Evolutionary conservation across 768 basidiomycete species (phyloP).

Genomic region (Mycena sanguinolenta): DNA sequence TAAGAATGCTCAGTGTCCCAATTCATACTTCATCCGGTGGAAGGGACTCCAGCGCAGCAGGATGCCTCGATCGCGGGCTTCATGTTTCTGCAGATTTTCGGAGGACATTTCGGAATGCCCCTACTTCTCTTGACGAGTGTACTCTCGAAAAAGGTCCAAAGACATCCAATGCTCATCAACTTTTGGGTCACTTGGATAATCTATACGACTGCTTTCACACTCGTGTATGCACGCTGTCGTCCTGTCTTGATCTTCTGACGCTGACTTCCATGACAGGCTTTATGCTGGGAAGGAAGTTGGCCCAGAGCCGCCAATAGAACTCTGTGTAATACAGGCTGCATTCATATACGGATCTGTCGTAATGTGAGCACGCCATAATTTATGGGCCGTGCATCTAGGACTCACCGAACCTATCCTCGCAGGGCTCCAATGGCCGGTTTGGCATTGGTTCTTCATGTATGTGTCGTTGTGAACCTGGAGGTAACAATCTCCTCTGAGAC

Average conservation of each 20-base stretch:
- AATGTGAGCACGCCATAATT: slow-evolving; percentile 1
- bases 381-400: no score
- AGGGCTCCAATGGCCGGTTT: slow-evolving; percentile 22
- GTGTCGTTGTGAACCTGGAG: neutral
- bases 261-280: neutral
- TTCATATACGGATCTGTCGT: slow-evolving; percentile 17
- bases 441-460: slow-evolving; percentile 12
- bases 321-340: slow-evolving; percentile 18
- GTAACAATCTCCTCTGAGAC: neutral
- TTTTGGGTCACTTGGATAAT: slow-evolving; percentile 17
- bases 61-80: neutral
- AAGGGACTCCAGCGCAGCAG: slow-evolving; percentile 4
- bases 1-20: neutral
- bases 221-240: slow-evolving; percentile 7
- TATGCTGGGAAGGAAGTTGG: slow-evolving; percentile 22
- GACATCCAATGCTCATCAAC: slow-evolving; percentile 15
- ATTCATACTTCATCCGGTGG: slow-evolving; percentile 3
- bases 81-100: slow-evolving; percentile 27
- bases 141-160: slow-evolving; percentile 15
- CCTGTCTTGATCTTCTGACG: neutral
- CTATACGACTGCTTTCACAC: slow-evolving; percentile 18
- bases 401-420: neutral
- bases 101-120: slow-evolving; percentile 25
- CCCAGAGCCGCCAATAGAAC: slow-evolving; percentile 13
- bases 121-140: slow-evolving; percentile 1